Conservation (phyloP, 257 asterid species). For the Osmanthus fragrans region DNA sequence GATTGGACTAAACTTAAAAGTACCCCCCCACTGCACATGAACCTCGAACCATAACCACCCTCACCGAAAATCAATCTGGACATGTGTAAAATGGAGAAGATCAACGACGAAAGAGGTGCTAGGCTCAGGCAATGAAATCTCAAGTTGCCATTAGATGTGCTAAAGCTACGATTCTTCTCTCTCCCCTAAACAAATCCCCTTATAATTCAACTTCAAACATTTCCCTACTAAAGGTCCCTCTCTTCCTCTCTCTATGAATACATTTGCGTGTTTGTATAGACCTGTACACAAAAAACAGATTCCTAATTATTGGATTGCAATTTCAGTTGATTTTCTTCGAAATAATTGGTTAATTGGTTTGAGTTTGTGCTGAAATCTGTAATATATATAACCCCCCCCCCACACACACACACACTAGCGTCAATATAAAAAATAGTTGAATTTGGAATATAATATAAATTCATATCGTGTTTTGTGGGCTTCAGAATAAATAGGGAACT, state of each 20-base stretch:
- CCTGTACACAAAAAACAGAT: not conserved
- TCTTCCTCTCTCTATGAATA: not conserved
- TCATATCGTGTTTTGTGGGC: not conserved
- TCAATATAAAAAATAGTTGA: not conserved
- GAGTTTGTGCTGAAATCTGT: not conserved
- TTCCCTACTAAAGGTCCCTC: constrained; percentile 26
- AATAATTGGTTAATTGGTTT: not conserved
- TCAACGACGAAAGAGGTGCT: not conserved
- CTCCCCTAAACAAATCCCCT: constrained; percentile 35
- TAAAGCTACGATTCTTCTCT: constrained; percentile 46
- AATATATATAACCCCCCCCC: not conserved
- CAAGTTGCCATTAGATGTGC: constrained; percentile 56
- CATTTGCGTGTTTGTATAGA: not conserved
- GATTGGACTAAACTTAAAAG: too few relatives aligned
- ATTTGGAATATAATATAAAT: not conserved
- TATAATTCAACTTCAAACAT: constrained; percentile 16
- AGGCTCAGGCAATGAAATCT: constrained; percentile 26
- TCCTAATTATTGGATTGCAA: not conserved
- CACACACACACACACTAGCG: too few relatives aligned
- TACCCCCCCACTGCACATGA: too few relatives aligned
- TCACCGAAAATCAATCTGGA: not conserved
- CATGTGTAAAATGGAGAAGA: constrained; percentile 4
- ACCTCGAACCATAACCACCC: too few relatives aligned
- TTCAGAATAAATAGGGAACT: constrained; percentile 30
- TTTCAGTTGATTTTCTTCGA: not conserved